phyloP scores from a whole-genome alignment of 2,329 filamentous ascomycete species.

The Colletotrichum acutatum region DNA sequence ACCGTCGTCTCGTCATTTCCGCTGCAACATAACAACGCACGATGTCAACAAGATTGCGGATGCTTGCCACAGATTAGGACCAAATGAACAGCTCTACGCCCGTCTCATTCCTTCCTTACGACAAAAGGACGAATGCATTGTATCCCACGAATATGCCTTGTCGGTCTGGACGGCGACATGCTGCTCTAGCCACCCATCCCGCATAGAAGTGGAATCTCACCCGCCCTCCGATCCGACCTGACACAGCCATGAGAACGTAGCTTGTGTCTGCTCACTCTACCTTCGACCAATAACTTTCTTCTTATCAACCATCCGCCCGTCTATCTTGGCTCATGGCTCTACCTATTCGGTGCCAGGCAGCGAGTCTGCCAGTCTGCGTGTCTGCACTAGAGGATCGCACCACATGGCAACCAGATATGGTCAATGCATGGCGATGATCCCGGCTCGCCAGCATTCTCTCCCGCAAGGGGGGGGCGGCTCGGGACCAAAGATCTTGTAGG shows the following conservation, averaged over 20 bases:
- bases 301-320: neutral
- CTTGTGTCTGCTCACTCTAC: constrained; percentile 1
- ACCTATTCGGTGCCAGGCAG: constrained; percentile 3
- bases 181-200: neutral
- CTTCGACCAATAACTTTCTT: neutral
- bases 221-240: constrained; percentile 17
- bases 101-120: neutral
- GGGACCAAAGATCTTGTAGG: constrained; percentile 24
- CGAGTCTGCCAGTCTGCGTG: neutral
- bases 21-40: neutral
- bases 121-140: neutral
- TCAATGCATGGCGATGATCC: constrained; percentile 26
- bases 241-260: constrained; percentile 11
- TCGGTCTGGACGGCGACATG: neutral
- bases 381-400: constrained; percentile 5
- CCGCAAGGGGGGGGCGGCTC: constrained; percentile 16
- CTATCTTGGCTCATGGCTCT: constrained; percentile 3
- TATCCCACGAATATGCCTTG: neutral
- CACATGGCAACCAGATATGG: constrained; percentile 23
- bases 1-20: too few species aligned
- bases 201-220: constrained; percentile 27
- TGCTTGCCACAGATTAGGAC: neutral
- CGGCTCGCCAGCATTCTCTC: constrained; percentile 20
- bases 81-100: neutral
- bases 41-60: neutral